These are phyloP conservation scores for Elaeagnus macrophylla DNA, from an alignment of 306 rosid genomes.

Conservation along the genomic window DNA sequence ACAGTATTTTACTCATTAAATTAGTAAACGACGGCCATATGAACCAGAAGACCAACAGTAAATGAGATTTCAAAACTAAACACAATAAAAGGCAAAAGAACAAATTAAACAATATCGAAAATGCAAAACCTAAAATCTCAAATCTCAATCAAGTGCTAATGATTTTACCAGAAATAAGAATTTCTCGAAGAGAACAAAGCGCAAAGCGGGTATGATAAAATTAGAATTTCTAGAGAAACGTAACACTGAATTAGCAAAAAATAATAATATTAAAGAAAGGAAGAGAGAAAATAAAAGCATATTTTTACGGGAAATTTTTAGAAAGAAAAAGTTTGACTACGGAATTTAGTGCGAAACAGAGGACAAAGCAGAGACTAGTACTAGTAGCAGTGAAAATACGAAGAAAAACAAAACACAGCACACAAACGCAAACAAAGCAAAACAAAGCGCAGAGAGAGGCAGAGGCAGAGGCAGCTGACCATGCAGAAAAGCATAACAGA, in stretches of 20 bases:
- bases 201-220: not conserved
- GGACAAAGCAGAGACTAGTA: not conserved
- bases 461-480: conserved; percentile 2
- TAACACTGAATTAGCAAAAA: not conserved
- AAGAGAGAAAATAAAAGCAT: not conserved
- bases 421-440: too few relatives aligned
- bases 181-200: conserved; percentile 14
- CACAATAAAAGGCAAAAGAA: conserved; percentile 7
- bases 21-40: conserved; percentile 18
- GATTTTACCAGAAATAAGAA: conserved; percentile 2
- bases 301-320: conserved; percentile 7
- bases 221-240: not conserved
- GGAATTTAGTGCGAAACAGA: conserved; percentile 5
- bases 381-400: not conserved
- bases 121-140: conserved; percentile 2
- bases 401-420: not conserved
- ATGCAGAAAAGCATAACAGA: not conserved
- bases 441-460: not conserved
- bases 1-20: conserved; percentile 5
- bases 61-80: conserved; percentile 5
- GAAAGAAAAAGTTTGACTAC: not conserved
- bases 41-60: conserved; percentile 1
- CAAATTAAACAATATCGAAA: not conserved
- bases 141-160: conserved; percentile 6
- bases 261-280: not conserved